These are phyloP conservation scores for Rheum nobile DNA, from an alignment of 148 eudicot genomes.

Conservation along the genomic window DNA sequence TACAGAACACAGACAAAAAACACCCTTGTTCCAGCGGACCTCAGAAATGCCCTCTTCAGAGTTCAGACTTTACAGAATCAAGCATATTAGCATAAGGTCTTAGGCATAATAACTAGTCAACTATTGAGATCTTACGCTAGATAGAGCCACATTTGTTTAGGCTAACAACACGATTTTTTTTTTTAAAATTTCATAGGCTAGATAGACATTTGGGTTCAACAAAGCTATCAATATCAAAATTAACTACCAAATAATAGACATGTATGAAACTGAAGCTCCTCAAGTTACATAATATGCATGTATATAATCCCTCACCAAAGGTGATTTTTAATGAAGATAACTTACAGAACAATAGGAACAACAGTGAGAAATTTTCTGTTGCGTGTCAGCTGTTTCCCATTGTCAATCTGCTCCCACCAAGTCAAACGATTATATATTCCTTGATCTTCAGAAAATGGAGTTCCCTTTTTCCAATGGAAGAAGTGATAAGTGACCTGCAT, in stretches of 20 bases:
- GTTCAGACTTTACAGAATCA: neutral
- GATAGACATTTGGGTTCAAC: neutral
- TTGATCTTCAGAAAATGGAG: constrained; percentile 94
- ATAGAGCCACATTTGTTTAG: neutral
- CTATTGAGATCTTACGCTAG: neutral
- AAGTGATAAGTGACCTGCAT: constrained; percentile 75
- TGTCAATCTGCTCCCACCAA: constrained; percentile 97
- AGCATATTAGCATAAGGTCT: neutral
- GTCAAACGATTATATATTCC: constrained; percentile 87
- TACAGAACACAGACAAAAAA: neutral
- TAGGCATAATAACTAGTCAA: neutral
- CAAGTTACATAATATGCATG: neutral
- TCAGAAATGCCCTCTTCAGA: neutral
- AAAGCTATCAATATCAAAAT: neutral
- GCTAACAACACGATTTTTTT: neutral
- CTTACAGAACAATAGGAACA: constrained; percentile 93
- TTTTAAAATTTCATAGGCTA: neutral
- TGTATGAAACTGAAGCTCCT: neutral
- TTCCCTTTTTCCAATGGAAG: constrained; percentile 94
- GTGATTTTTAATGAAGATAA: neutral
- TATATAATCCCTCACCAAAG: neutral
- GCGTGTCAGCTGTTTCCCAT: constrained; percentile 91
- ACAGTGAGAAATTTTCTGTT: constrained; percentile 84
- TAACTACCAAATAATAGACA: neutral
- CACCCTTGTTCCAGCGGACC: neutral